Evolutionary conservation across 106 monocot genomes (phyloP), one percentile per base, ranked within the genome.

Genomic region (Dactylorhiza incarnata): DNA sequence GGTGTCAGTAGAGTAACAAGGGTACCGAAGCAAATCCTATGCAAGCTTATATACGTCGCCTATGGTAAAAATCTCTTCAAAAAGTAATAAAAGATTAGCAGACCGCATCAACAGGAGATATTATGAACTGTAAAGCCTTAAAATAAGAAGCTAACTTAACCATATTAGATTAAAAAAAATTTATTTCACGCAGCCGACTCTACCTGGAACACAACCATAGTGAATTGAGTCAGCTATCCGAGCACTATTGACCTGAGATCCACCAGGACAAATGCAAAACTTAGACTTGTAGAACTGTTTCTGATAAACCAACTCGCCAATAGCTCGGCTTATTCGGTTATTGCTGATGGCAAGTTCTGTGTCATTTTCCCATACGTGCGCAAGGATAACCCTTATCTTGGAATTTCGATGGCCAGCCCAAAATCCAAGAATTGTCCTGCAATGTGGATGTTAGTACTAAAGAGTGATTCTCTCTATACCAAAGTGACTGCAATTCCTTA

Each of bases 361-460:
- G 53, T 97, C 97, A 78, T 94, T 97, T 82, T 97, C 97, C 97
- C 97, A 97, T 15, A 88, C 80, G 25, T 87, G 91, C 51, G 97
- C 91, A 58, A 97, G 82, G 68, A 91, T 97, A 74, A 97, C 97
- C 85, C 97, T 91, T 75, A 97, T 97, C 80, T 87, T 93, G 50
- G 97, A 97, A 75, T 97, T 97, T 20, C 97, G 87, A 83, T 89
- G 89, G 43, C 97, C 97, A 82, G 93, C 97, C 97, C 97, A 94
- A 79, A 97, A 97, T 50, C 94, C 97, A 78, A 97, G 91, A 54
- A 83, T 83, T 49, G 91, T 94, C 89, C 97, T 97, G 84, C 47
- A 85, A 65, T 29, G 65, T 65, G 65, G 29, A 65, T 65, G 25
- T 65, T 65, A 65, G 65, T 26, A 65, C 29, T 29, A 29, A 29